Evolutionary conservation across 2,329 filamentous ascomycete species (phyloP).

Genomic region (Chaetomiaceae sp.): DNA sequence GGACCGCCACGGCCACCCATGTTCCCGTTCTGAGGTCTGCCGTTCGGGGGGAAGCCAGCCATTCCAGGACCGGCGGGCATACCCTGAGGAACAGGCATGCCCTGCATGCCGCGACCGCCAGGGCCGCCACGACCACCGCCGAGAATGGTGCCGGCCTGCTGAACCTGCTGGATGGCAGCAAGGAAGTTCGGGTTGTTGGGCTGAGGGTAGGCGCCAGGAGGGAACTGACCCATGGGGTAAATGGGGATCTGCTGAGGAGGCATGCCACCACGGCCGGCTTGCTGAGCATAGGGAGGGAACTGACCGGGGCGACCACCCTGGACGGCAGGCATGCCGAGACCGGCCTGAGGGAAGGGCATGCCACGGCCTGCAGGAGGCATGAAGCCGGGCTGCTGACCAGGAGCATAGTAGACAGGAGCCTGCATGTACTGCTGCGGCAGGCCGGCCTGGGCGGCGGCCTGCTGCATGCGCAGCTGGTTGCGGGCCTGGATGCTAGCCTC

Average conservation of each 20-base stretch:
- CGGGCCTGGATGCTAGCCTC: conserved; percentile 99
- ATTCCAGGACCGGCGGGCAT: conserved; percentile 47
- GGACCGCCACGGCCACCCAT: conserved; percentile 42
- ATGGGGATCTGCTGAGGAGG: conserved; percentile 81
- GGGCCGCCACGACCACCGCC: conserved; percentile 51
- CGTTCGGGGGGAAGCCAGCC: conserved; percentile 55
- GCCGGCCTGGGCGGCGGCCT: conserved; percentile 84
- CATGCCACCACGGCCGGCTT: conserved; percentile 81
- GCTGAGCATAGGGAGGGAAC: conserved; percentile 80
- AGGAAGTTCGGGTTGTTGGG: conserved; percentile 75
- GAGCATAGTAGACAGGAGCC: conserved; percentile 86
- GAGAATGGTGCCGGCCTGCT: conserved; percentile 48
- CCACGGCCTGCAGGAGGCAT: conserved; percentile 61
- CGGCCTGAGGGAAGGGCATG: conserved; percentile 62
- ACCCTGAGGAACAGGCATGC: conserved; percentile 48
- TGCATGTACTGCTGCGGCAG: conserved; percentile 87
- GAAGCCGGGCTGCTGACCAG: conserved; percentile 71
- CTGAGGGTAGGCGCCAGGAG: conserved; percentile 72
- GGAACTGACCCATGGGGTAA: conserved; percentile 78
- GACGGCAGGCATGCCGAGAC: conserved; percentile 63
- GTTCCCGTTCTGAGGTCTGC: conserved; percentile 45
- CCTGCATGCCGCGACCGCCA: conserved; percentile 69
- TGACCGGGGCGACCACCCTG: conserved; percentile 81
- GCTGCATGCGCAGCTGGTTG: conserved; percentile 97
- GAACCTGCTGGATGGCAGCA: conserved; percentile 76